Conservation (phyloP, 495 filamentous ascomycete species). For the Penicillium steckii region DNA sequence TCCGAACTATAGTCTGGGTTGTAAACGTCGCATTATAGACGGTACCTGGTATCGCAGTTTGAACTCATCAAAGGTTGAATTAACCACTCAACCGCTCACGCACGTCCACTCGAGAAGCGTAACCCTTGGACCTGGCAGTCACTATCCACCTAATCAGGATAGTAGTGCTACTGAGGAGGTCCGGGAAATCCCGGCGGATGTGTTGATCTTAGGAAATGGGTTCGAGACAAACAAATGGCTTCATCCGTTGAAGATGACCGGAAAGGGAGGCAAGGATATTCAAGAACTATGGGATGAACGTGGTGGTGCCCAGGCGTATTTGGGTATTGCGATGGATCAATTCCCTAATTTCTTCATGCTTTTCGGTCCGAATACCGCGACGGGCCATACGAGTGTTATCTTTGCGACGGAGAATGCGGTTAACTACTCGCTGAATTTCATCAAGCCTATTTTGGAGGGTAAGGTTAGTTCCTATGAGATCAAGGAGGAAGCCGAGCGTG, state of each 20-base stretch:
- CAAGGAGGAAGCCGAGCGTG: constrained; percentile 51
- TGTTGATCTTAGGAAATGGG: constrained; percentile 60
- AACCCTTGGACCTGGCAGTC: constrained; percentile 50
- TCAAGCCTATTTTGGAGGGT: constrained; percentile 40
- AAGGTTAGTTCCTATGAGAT: constrained; percentile 42
- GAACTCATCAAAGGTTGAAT: constrained; percentile 51
- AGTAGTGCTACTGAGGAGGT: constrained; percentile 31
- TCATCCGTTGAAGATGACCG: constrained; percentile 36
- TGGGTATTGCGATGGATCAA: constrained; percentile 60
- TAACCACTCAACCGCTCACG: constrained; percentile 55
- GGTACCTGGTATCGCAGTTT: constrained; percentile 54
- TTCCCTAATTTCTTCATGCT: constrained; percentile 72
- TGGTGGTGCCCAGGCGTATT: constrained; percentile 64
- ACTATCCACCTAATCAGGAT: constrained; percentile 44
- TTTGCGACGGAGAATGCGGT: constrained; percentile 61
- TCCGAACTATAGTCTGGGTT: constrained; percentile 61
- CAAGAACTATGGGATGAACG: constrained; percentile 54
- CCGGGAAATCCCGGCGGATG: constrained; percentile 52
- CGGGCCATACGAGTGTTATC: constrained; percentile 62
- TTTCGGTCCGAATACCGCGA: constrained; percentile 64
- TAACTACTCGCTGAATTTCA: constrained; percentile 44
- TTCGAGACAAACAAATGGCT: constrained; percentile 48
- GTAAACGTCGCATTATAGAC: constrained; percentile 61
- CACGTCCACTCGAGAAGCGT: constrained; percentile 48
- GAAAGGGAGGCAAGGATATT: constrained; percentile 47